Base-by-base conservation (phyloP, 345 rosid genomes). In the Noccaea caerulescens region DNA sequence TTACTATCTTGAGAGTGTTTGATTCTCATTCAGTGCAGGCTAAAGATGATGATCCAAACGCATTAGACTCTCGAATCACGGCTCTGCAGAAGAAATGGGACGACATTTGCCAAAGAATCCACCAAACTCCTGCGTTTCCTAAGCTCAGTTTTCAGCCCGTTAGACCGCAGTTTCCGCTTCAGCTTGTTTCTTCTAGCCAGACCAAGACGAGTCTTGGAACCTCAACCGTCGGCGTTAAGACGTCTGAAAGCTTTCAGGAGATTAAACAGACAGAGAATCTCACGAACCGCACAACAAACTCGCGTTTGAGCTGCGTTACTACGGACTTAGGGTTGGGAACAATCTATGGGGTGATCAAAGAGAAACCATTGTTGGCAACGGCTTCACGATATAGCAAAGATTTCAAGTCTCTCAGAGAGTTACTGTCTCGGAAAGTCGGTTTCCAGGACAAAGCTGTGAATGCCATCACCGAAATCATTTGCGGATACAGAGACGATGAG, bases 401-500 rank as follows among this genome's bases (percentile, higher is more conserved):
- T 71, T 81, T 70, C 79, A 84, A 86, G 81, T 72, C 82, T 43
- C 70, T 87, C 11, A 60, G 73, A 63, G 82, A 67, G 66, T 47
- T 47, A 76, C 87, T 91, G 37, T 34, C 81, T 51, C 79, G 82
- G 51, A 84, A 77, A 59, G 88, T 88, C 25, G 61, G 84, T 20
- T 85, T 83, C 79, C 97, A 91, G 77, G 80, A 79, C 6, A 91
- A 82, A 73, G 95, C 91, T 58, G 78, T 84, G 58, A 55, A 37
- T 47, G 56, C 81, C 36, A 77, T 91, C 10, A 76, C 83, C 50
- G 71, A 81, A 74, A 86, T 84, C 45, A 20, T 88, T 50, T 79
- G 81, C 56, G 77, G 77, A 49, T 84, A 72, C 73, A 85, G 79
- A 73, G 65, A 72, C 10, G 77, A 84, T 10, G 55, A 52, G 5